Percentiles rank a stretch among this genome's conserved stretches.
Evolutionary conservation across 2,329 filamentous ascomycete species (phyloP).

Genomic region (Sphaerostilbella broomeana): DNA sequence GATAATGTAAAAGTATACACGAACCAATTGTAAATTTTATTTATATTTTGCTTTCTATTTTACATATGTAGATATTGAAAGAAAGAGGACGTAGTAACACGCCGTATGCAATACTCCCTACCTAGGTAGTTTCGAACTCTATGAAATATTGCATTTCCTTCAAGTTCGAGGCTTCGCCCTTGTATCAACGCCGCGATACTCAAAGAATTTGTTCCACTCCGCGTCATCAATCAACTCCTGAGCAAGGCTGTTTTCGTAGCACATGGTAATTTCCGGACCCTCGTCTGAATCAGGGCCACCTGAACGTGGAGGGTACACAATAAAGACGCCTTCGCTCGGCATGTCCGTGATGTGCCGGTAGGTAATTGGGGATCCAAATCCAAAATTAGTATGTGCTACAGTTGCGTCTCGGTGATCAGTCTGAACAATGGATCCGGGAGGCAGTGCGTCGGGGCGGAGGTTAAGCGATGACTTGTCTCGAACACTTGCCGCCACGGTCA

Average conservation of each 20-base stretch:
- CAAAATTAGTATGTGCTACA: slow-evolving; percentile 3
- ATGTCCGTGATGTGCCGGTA: slow-evolving; percentile 4
- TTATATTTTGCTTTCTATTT: too few relatives aligned
- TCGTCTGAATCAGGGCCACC: slow-evolving; percentile 1
- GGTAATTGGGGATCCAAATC: not conserved
- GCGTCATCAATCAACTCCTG: not conserved
- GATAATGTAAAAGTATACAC: too few relatives aligned
- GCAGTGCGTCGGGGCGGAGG: slow-evolving; percentile 2
- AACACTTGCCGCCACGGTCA: not conserved
- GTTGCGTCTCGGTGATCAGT: slow-evolving; percentile 1
- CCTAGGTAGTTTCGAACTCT: too few relatives aligned
- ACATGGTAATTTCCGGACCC: slow-evolving; percentile 2
- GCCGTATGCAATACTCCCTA: too few relatives aligned
- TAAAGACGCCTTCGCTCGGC: slow-evolving; percentile 1
- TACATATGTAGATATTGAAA: too few relatives aligned
- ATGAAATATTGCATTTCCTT: too few relatives aligned
- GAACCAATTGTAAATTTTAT: too few relatives aligned
- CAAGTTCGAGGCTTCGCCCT: too few relatives aligned
- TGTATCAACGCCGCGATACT: slow-evolving; percentile 3
- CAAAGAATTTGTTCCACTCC: slow-evolving; percentile 4
- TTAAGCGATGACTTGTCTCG: slow-evolving; percentile 1
- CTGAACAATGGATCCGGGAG: slow-evolving; percentile 1
- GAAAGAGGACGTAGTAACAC: too few relatives aligned
- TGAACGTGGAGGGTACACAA: not conserved
- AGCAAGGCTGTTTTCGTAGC: slow-evolving; percentile 5